Conservation (phyloP, 2,329 filamentous ascomycete species). For the Fusarium goolgardi region DNA sequence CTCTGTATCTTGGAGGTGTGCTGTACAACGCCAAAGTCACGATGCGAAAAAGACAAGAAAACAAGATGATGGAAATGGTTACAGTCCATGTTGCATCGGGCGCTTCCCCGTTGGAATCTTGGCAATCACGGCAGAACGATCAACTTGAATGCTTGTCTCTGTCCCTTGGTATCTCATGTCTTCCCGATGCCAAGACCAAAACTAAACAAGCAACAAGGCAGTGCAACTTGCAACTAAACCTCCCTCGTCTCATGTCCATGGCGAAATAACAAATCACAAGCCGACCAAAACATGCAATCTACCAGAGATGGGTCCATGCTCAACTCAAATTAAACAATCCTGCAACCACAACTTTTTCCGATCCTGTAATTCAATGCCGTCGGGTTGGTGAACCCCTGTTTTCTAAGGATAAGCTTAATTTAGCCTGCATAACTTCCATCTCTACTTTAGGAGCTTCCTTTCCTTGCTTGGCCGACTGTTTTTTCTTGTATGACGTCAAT, state of each 20-base stretch:
- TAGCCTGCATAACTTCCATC: conserved; percentile 3
- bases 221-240: not conserved
- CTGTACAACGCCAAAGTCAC: not conserved
- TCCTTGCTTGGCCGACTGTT: not conserved
- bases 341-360: not conserved
- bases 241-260: not conserved
- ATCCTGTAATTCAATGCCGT: conserved; percentile 1
- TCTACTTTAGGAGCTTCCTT: not conserved
- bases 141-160: not conserved
- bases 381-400: conserved; percentile 1
- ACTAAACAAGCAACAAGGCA: not conserved
- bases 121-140: not conserved
- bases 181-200: not conserved
- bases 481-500: conserved; percentile 7
- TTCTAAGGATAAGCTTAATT: conserved; percentile 13
- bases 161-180: not conserved
- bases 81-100: not conserved
- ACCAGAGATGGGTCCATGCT: not conserved
- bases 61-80: not conserved
- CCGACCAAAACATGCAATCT: not conserved
- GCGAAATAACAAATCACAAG: conserved; percentile 8
- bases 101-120: conserved; percentile 1
- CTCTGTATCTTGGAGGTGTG: not conserved
- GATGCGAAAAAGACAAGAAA: not conserved
- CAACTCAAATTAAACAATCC: conserved; percentile 4